phyloP scores from a whole-genome alignment of 2,329 filamentous ascomycete species.

The Diaporthe sp. region DNA sequence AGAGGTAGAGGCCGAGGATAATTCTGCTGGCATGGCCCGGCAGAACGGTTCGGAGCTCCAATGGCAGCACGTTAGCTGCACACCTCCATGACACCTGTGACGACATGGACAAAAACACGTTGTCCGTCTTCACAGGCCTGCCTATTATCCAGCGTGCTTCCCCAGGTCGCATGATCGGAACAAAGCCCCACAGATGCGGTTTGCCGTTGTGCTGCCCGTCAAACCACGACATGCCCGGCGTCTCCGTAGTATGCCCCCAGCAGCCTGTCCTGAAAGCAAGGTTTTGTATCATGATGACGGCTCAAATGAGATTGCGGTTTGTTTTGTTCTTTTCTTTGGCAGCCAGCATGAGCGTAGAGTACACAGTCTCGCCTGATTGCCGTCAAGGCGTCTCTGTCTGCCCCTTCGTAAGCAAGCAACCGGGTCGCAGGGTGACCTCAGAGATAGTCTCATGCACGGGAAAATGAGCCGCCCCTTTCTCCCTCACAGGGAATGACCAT shows the following conservation, averaged over 20 bases:
- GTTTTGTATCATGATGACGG: background rate
- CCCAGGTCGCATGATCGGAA: constrained; percentile 1
- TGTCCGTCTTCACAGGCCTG: constrained; percentile 7
- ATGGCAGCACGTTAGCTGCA: constrained; percentile 28
- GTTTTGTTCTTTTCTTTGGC: background rate
- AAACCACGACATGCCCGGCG: constrained; percentile 22
- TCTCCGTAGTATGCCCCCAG: background rate
- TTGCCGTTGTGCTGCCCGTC: constrained; percentile 29
- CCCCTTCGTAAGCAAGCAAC: background rate
- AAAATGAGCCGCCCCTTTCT: background rate
- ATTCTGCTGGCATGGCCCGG: constrained; percentile 8
- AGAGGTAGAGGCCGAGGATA: background rate
- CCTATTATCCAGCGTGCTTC: constrained; percentile 7
- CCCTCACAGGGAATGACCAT: background rate
- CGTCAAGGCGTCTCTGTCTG: background rate
- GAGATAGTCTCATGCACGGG: background rate
- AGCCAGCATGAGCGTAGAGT: background rate
- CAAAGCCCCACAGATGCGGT: constrained; percentile 3
- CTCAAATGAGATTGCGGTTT: background rate
- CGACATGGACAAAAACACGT: constrained; percentile 19
- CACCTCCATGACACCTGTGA: constrained; percentile 34
- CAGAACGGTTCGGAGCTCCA: constrained; percentile 33
- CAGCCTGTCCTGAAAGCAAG: background rate
- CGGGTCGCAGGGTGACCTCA: background rate
- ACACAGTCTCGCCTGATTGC: background rate